Base-by-base conservation (phyloP, 306 rosid species). In the Gastrolobium villosum region DNA sequence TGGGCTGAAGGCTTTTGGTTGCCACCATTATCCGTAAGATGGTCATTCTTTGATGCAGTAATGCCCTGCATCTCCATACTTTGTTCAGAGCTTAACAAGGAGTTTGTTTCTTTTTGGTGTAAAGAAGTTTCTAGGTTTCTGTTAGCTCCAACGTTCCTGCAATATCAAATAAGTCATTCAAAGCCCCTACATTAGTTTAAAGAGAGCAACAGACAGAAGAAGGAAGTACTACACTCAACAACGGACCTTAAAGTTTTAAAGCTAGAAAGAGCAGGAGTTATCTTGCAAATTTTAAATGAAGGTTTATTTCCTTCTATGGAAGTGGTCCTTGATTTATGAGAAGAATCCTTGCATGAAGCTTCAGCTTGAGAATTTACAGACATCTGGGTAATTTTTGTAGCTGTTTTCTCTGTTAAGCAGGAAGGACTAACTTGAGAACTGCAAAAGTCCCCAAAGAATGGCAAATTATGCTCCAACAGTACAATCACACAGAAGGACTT, bases 341-440 rank as follows among this genome's bases (percentile, higher is more conserved):
- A 31, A 49, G 85, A 65, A 81, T 83, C 82, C 86, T 70, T 60
- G 39, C 77, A 83, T 3, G 76, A 73, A 78, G 83, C 52, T 53
- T 79, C 76, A 64, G 53, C 70, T 76, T 87, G 86, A 43, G 86
- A 67, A 72, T 79, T 84, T 62, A 73, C 48, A 74, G 56, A 63
- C 62, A 79, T 67, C 76, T 68, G 94, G 60, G 60, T 65, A 74
- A 72, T 66, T 73, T 75, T 71, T 68, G 37, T 65, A 69, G 44
- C 79, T 52, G 66, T 78, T 83, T 82, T 89, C 79, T 48, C 88
- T 20, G 77, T 76, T 82, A 79, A 54, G 76, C 86, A 75, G 75
- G 85, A 74, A 67, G 77, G 75, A 86, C 76, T 83, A 79, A 75
- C 80, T 61, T 78, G 85, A 84, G 88, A 57, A 74, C 95, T 87